Evolutionary conservation across 139 green algal species (phyloP), one percentile per base, ranked within the genome.

Genomic region (Chlamydomonas eustigma): DNA sequence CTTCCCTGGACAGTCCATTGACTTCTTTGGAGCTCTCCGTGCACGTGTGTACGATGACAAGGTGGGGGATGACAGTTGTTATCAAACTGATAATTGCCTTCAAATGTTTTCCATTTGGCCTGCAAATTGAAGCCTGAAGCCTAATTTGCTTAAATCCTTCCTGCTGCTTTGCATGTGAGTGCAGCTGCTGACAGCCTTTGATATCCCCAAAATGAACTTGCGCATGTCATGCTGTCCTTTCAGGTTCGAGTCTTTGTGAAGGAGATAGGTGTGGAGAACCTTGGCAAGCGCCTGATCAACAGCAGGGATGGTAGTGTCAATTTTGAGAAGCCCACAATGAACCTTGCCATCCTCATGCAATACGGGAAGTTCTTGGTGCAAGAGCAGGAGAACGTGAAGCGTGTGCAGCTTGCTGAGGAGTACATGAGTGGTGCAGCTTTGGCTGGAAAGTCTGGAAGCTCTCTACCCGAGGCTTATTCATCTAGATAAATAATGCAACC

Each of bases 1-100:
- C 72, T 99, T 99, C 96, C 95, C 96, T 32, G 92, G 93, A 71
- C 96, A 99, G 92, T 98, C 96, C 35, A 99, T 99, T 76, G 96
- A 99, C 73, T 99, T 99, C 91, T 99, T 98, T 84, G 96, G 96
- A 32, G 95, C 95, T 8, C 89, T 98, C 39, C 88, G 94, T 34
- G 88, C 94, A 12, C 92, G 93, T 51, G 88, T 97, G n/a, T 98
- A 98, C 72, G 94, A 98, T 75, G 91, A 96, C 85, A 90, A 92
- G 83, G 44, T 58, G 18, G n/a, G n/a, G n/a, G n/a, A n/a, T n/a
- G n/a, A n/a, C n/a, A n/a, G n/a, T n/a, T n/a, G n/a, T n/a, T n/a
- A n/a, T n/a, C n/a, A n/a, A n/a, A n/a, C n/a, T n/a, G n/a, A n/a
- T n/a, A n/a, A n/a, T n/a, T n/a, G n/a, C n/a, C n/a, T n/a, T n/a